phyloP scores from a whole-genome alignment of 2,329 filamentous ascomycete genomes.

The Fusarium nurragi region DNA sequence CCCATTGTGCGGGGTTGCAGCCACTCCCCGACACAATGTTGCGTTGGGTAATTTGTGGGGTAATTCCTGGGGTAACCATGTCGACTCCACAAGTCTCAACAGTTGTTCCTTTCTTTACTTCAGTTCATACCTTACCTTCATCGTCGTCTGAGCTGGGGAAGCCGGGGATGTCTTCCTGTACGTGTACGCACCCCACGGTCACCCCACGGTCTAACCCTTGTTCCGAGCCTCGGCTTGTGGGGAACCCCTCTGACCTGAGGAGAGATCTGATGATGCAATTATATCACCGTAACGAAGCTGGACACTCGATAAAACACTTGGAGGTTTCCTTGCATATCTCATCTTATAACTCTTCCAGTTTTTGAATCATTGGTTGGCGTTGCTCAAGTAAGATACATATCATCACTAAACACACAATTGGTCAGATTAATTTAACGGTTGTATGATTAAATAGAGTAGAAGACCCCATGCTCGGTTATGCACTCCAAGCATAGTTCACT shows the following conservation, averaged over 20 bases:
- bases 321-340: too few relatives aligned
- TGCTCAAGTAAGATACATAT: too few relatives aligned
- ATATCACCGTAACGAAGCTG: neutral
- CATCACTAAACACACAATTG: neutral
- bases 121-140: too few relatives aligned
- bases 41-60: neutral
- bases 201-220: too few relatives aligned
- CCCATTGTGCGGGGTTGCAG: conserved; percentile 37
- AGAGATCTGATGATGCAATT: neutral
- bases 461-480: neutral
- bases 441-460: neutral
- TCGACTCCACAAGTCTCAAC: neutral
- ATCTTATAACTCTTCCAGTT: too few relatives aligned
- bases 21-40: neutral
- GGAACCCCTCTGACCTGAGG: neutral
- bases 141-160: too few relatives aligned
- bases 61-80: neutral
- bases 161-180: neutral
- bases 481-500: neutral
- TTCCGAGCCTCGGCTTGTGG: conserved; percentile 28
- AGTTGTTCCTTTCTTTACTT: too few relatives aligned
- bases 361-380: too few relatives aligned
- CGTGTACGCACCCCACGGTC: too few relatives aligned
- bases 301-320: too few relatives aligned
- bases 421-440: neutral